Conservation (phyloP, 106 monocot genomes). For the Allium cepa region DNA sequence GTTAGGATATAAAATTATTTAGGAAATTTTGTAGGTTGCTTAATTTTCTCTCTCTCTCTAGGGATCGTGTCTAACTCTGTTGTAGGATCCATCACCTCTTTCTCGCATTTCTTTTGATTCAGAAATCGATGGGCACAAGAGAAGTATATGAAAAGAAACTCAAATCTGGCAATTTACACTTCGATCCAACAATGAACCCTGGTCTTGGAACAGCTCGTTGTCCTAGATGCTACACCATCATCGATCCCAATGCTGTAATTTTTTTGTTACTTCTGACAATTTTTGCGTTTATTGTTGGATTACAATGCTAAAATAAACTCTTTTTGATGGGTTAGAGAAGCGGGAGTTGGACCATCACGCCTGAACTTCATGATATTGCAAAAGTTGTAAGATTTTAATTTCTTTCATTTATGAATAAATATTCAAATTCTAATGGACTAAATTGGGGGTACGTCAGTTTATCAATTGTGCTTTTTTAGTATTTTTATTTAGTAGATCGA, state of each 20-base stretch:
- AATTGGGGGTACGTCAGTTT: neutral
- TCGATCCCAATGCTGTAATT: constrained; percentile 39
- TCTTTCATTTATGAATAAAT: too few relatives aligned
- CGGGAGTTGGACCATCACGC: constrained; percentile 60
- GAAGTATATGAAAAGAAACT: constrained; percentile 98
- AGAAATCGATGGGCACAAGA: constrained; percentile 59
- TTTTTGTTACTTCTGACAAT: neutral
- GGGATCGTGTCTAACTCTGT: too few relatives aligned
- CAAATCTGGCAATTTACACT: constrained; percentile 56
- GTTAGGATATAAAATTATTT: too few relatives aligned
- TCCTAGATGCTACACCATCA: constrained; percentile 85
- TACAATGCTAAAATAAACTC: neutral
- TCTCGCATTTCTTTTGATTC: too few relatives aligned
- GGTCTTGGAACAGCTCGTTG: constrained; percentile 86
- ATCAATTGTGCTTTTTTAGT: neutral
- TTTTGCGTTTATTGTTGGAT: neutral
- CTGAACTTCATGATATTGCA: constrained; percentile 66
- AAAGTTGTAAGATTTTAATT: constrained; percentile 44
- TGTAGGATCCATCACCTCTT: too few relatives aligned
- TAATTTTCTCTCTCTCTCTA: too few relatives aligned
- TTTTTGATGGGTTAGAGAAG: constrained; percentile 25
- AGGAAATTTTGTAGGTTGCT: too few relatives aligned
- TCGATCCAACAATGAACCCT: constrained; percentile 90
- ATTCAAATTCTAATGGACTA: too few relatives aligned
- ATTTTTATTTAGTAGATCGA: neutral